Conservation (phyloP, 106 monocot genomes). For the Narthecium ossifragum region DNA sequence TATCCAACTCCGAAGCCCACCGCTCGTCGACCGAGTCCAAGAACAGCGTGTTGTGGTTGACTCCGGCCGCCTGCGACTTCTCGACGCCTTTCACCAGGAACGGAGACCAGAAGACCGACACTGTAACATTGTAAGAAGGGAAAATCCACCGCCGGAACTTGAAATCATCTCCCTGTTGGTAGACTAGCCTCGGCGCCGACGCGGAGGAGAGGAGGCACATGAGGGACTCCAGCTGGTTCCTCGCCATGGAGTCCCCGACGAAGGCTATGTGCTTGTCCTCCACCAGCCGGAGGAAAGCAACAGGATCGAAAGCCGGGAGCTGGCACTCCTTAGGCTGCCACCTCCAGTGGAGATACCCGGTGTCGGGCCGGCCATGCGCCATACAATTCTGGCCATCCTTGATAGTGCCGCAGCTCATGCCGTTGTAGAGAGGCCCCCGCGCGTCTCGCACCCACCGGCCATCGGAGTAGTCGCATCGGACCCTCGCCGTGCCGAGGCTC, state of each 20-base stretch:
- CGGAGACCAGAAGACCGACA: constrained; percentile 91
- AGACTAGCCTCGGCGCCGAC: constrained; percentile 34
- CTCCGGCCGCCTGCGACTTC: constrained; percentile 40
- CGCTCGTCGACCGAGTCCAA: constrained; percentile 53
- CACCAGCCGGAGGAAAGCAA: constrained; percentile 39
- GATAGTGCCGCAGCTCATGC: constrained; percentile 58
- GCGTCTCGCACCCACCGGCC: constrained; percentile 52
- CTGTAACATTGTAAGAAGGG: constrained; percentile 43
- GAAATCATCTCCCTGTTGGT: constrained; percentile 40
- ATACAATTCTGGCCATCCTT: constrained; percentile 83
- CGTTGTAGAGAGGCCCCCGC: constrained; percentile 42
- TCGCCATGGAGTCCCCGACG: constrained; percentile 75
- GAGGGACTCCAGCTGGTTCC: constrained; percentile 83
- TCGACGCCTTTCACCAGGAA: constrained; percentile 71
- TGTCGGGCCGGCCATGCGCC: constrained; percentile 78
- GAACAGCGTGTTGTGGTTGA: constrained; percentile 54
- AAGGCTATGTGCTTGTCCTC: constrained; percentile 53
- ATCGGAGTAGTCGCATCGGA: constrained; percentile 44
- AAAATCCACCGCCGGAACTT: constrained; percentile 68
- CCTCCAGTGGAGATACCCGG: constrained; percentile 62
- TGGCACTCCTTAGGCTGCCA: constrained; percentile 51
- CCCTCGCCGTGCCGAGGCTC: no score
- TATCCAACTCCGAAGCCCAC: constrained; percentile 50
- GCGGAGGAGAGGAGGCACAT: constrained; percentile 59
- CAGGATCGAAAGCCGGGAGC: constrained; percentile 48